Evolutionary conservation across 441 rosid genomes (phyloP).

Genomic region (Theobroma grandiflorum): DNA sequence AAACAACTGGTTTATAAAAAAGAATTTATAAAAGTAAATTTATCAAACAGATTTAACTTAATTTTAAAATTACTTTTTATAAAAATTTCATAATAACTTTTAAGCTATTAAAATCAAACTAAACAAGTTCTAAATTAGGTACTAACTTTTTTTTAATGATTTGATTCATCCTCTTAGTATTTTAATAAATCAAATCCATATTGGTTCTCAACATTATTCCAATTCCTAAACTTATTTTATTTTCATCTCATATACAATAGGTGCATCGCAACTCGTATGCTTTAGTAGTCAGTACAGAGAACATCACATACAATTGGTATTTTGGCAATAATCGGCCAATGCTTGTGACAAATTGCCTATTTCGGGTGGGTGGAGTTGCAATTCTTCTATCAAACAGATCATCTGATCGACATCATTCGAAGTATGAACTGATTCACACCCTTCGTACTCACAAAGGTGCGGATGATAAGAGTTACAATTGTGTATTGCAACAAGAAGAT

Average conservation of each 20-base stretch:
- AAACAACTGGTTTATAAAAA: too few relatives aligned
- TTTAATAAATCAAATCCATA: too few relatives aligned
- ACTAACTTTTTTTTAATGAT: too few relatives aligned
- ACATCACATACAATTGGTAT: constrained; percentile 37
- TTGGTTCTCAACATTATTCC: too few relatives aligned
- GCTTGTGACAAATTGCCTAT: constrained; percentile 41
- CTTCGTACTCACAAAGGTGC: constrained; percentile 42
- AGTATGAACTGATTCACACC: constrained; percentile 35
- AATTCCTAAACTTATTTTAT: neutral
- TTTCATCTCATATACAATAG: neutral
- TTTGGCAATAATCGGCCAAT: constrained; percentile 36
- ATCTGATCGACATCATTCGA: constrained; percentile 31
- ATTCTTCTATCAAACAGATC: constrained; percentile 38
- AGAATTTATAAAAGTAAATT: too few relatives aligned
- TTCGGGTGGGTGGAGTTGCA: constrained; percentile 43
- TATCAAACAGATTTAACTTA: too few relatives aligned
- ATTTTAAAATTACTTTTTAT: too few relatives aligned
- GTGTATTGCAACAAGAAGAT: constrained; percentile 39
- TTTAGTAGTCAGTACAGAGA: constrained; percentile 45
- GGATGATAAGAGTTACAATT: constrained; percentile 31
- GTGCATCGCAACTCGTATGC: constrained; percentile 38
- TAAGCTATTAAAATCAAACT: too few relatives aligned
- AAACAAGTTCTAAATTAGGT: too few relatives aligned
- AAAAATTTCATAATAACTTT: too few relatives aligned
- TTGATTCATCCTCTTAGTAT: too few relatives aligned